These are phyloP conservation scores for Phaeosphaeriaceae sp. DNA, from an alignment of 2,329 filamentous ascomycete species.

Conservation along the genomic window DNA sequence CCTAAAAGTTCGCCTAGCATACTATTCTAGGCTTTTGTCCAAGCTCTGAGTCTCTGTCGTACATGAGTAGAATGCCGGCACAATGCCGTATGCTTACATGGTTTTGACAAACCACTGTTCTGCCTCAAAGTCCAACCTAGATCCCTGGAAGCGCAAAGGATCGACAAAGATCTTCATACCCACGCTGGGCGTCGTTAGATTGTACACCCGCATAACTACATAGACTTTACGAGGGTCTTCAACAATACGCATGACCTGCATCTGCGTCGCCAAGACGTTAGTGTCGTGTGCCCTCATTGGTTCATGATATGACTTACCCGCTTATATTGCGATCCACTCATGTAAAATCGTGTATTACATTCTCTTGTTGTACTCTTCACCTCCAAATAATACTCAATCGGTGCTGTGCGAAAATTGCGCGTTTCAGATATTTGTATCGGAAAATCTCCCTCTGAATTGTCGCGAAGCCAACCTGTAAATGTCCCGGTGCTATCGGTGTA, in stretches of 20 bases:
- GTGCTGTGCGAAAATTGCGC: conserved; percentile 30
- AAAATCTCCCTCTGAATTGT: conserved; percentile 17
- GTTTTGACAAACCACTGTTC: conserved; percentile 10
- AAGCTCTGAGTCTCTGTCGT: too few relatives aligned
- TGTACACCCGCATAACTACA: conserved; percentile 14
- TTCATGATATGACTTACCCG: conserved; percentile 19
- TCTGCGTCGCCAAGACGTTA: neutral
- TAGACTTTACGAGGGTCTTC: conserved; percentile 57
- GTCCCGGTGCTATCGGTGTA: conserved; percentile 49
- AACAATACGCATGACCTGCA: conserved; percentile 56
- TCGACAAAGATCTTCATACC: conserved; percentile 12
- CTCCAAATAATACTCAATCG: conserved; percentile 56
- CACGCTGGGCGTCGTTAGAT: conserved; percentile 6
- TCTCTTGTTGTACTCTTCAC: conserved; percentile 57
- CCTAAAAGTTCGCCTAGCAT: too few relatives aligned
- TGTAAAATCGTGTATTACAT: conserved; percentile 53
- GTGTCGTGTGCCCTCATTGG: too few relatives aligned
- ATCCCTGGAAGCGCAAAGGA: conserved; percentile 9
- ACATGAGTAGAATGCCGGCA: too few relatives aligned
- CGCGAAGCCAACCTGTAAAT: conserved; percentile 45
- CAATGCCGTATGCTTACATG: neutral
- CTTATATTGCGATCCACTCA: conserved; percentile 55
- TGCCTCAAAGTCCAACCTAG: conserved; percentile 8
- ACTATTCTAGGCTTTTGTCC: too few relatives aligned
- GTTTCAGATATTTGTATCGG: conserved; percentile 40